Conservation (phyloP, 352 stramenopile species). For the Phytophthora meadii region DNA sequence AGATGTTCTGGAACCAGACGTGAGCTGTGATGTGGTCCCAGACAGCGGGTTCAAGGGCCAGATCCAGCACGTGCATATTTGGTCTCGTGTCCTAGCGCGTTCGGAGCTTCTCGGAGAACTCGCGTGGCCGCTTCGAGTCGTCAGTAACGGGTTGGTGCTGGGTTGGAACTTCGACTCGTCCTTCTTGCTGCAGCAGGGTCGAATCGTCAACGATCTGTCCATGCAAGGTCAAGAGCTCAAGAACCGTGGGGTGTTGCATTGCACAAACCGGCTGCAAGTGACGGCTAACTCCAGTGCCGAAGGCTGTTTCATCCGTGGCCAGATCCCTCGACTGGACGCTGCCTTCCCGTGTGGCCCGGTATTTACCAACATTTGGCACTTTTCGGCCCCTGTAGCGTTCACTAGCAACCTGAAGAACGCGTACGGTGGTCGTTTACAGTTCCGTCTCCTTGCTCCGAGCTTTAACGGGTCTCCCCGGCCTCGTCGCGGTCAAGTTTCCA, state of each 20-base stretch:
- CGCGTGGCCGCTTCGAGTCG: constrained; percentile 57
- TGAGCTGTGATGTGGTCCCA: constrained; percentile 36
- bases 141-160: constrained; percentile 64
- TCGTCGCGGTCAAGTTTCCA: constrained; percentile 60
- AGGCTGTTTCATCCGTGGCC: constrained; percentile 40
- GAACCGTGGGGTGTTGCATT: constrained; percentile 53
- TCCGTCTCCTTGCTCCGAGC: constrained; percentile 71
- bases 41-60: constrained; percentile 44
- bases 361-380: constrained; percentile 78
- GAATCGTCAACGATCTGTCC: constrained; percentile 56
- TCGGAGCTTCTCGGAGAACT: constrained; percentile 64
- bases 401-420: constrained; percentile 39
- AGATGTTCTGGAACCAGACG: constrained; percentile 14
- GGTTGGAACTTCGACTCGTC: constrained; percentile 69
- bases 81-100: constrained; percentile 50
- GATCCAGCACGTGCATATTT: constrained; percentile 72
- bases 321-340: constrained; percentile 48
- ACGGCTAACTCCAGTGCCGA: not conserved
- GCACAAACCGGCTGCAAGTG: constrained; percentile 12
- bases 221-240: constrained; percentile 52
- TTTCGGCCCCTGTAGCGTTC: constrained; percentile 47
- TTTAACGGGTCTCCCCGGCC: constrained; percentile 64
- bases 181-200: constrained; percentile 29
- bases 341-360: constrained; percentile 70
- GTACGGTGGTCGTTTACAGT: constrained; percentile 75